A percentile compares a stretch with the other conserved stretches of the same genome.
Evolutionary conservation across 2,329 filamentous ascomycete species (phyloP).

Genomic region (Saccharata proteae): DNA sequence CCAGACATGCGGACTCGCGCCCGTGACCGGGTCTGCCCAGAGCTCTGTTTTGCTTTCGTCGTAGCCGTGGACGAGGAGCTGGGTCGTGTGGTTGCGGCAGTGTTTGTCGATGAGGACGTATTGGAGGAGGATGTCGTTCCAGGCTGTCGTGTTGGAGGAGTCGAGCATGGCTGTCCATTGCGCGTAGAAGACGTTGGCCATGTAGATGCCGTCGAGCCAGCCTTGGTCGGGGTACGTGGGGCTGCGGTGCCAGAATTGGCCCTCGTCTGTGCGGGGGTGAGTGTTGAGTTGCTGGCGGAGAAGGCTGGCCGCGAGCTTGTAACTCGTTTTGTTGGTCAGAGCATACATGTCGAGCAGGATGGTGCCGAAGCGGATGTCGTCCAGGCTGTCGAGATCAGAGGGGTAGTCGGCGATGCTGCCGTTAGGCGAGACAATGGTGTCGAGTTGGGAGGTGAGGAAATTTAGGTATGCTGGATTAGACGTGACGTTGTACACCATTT

Average conservation of each 20-base stretch:
- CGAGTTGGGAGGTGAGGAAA: slow-evolving; percentile 35
- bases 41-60: slow-evolving; percentile 22
- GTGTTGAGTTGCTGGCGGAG: slow-evolving; percentile 36
- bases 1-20: slow-evolving; percentile 25
- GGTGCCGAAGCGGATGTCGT: slow-evolving; percentile 41
- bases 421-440: slow-evolving; percentile 34
- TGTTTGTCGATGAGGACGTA: slow-evolving; percentile 25
- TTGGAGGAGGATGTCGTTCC: slow-evolving; percentile 29
- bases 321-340: slow-evolving; percentile 34
- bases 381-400: slow-evolving; percentile 25
- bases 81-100: slow-evolving; percentile 20
- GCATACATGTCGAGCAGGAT: slow-evolving; percentile 39
- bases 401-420: slow-evolving; percentile 22
- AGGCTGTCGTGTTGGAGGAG: slow-evolving; percentile 26
- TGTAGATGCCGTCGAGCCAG: slow-evolving; percentile 43
- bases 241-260: slow-evolving; percentile 42
- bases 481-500: slow-evolving; percentile 33
- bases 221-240: slow-evolving; percentile 8
- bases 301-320: slow-evolving; percentile 35
- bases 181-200: slow-evolving; percentile 28
- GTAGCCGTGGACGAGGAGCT: slow-evolving; percentile 24
- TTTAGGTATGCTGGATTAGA: slow-evolving; percentile 32
- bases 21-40: slow-evolving; percentile 24
- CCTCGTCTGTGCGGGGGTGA: slow-evolving; percentile 38
- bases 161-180: slow-evolving; percentile 28